Base-by-base conservation (phyloP, 2,329 filamentous ascomycete species). In the Beauveria sp. region DNA sequence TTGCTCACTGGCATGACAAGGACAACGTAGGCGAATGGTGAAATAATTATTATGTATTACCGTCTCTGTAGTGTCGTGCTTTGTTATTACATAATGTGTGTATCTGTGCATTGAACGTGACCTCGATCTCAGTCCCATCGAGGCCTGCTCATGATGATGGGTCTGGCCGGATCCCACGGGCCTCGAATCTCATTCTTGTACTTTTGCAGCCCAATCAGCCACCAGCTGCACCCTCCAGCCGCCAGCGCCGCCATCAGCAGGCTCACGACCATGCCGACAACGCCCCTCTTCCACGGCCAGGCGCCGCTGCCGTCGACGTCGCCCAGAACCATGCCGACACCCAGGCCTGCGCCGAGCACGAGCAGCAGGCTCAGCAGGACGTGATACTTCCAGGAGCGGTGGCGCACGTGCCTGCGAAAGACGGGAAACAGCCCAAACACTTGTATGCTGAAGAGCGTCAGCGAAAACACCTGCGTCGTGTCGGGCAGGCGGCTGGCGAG, bases 171-270 rank as follows among this genome's bases (percentile, higher is more conserved):
- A 77, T 99, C 95, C 95, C 95, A 99, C 1, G 95, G 95, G 49
- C 95, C 95, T 70, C 93, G 91, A 67, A 99, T 97, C 76, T 98
- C 95, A 73, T 98, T 98, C 80, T 99, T 99, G 76, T 98, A 99
- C 77, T 96, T 93, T 76, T 99, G 95, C 74, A 99, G 75, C 9
- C 92, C 90, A 70, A 99, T 98, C 65, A 99, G 77, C 93, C 95
- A 98, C 93, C 93, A 98, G 72, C 91, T 96, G 73, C 93, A 97
- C 14, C 92, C 88, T 1, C 93, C 95, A 86, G 97, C 96, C 2
- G 87, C 87, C 60, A 96, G 73, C 5, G 87, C 85, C 0, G 89
- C 88, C 24, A 91, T 79, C 10, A 93, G 69, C n/a, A 86, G 84
- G 5, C 91, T 91, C 6, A 96, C 78, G 1, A 93, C 73, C 66